Evolutionary conservation across 306 rosid genomes (phyloP).

Genomic region (Delonix regia): DNA sequence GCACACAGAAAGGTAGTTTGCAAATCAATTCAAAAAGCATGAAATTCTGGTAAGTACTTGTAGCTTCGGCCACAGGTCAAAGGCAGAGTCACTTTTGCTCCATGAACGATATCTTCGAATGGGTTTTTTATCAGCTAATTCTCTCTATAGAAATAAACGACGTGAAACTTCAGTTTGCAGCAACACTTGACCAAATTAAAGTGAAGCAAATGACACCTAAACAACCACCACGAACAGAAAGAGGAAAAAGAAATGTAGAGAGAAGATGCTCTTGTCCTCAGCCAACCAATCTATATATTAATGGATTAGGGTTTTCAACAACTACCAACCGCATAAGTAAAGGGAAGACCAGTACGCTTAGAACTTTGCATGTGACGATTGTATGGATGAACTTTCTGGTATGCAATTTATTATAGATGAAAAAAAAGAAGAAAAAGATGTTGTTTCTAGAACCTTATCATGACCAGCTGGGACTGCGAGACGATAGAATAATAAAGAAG

Average conservation of each 20-base stretch:
- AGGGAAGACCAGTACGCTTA: slow-evolving; percentile 28
- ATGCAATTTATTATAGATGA: not conserved
- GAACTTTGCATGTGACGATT: slow-evolving; percentile 35
- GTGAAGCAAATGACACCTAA: slow-evolving; percentile 7
- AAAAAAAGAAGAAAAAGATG: not conserved
- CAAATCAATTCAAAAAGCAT: slow-evolving; percentile 9
- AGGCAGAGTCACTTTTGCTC: slow-evolving; percentile 45
- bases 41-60: slow-evolving; percentile 12
- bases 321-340: slow-evolving; percentile 37
- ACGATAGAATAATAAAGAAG: too few relatives aligned
- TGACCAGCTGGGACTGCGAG: not conserved
- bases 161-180: slow-evolving; percentile 46
- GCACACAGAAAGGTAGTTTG: not conserved
- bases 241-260: not conserved
- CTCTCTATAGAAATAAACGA: slow-evolving; percentile 23
- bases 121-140: not conserved
- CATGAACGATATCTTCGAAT: slow-evolving; percentile 37
- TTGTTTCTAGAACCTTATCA: not conserved
- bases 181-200: slow-evolving; percentile 50
- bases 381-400: not conserved
- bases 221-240: not conserved
- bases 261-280: not conserved
- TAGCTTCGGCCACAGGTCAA: slow-evolving; percentile 32
- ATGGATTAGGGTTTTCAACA: slow-evolving; percentile 32
- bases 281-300: not conserved